These are phyloP conservation scores for Arabidopsis thaliana DNA, from an alignment of 345 rosid species.

Conservation along the genomic window DNA sequence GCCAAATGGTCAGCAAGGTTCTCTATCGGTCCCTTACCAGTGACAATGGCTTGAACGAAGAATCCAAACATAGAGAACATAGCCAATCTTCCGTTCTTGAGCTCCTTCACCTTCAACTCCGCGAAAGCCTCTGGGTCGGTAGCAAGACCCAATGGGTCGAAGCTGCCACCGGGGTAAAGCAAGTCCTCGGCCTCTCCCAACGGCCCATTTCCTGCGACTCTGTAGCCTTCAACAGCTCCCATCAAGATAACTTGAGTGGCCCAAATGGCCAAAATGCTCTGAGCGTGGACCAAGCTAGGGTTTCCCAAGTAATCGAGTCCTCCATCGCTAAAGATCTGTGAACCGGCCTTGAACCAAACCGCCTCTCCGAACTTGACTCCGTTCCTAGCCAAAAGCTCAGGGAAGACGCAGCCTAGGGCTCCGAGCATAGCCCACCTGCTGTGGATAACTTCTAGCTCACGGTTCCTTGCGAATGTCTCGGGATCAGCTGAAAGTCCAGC, in stretches of 20 bases:
- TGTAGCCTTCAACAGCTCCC: slow-evolving; percentile 88
- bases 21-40: slow-evolving; percentile 79
- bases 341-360: slow-evolving; percentile 88
- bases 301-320: slow-evolving; percentile 87
- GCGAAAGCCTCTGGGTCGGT: slow-evolving; percentile 89
- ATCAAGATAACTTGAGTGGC: slow-evolving; percentile 77
- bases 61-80: slow-evolving; percentile 91
- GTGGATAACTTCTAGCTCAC: slow-evolving; percentile 63
- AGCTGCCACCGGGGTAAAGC: slow-evolving; percentile 58
- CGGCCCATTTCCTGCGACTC: slow-evolving; percentile 63
- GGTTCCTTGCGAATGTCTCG: slow-evolving; percentile 59
- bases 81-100: slow-evolving; percentile 82
- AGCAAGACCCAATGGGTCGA: slow-evolving; percentile 60
- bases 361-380: slow-evolving; percentile 87
- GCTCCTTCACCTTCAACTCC: slow-evolving; percentile 79
- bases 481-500: slow-evolving; percentile 64
- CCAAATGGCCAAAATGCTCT: slow-evolving; percentile 86
- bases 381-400: slow-evolving; percentile 62
- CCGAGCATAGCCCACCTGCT: slow-evolving; percentile 60
- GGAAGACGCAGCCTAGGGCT: slow-evolving; percentile 63
- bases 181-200: slow-evolving; percentile 59
- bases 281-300: slow-evolving; percentile 83
- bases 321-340: slow-evolving; percentile 83
- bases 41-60: slow-evolving; percentile 87
- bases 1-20: slow-evolving; percentile 86